Evolutionary conservation across 495 filamentous ascomycete species (phyloP), one percentile per base, ranked within the genome.

Genomic region (Wilcoxina mikolae): DNA sequence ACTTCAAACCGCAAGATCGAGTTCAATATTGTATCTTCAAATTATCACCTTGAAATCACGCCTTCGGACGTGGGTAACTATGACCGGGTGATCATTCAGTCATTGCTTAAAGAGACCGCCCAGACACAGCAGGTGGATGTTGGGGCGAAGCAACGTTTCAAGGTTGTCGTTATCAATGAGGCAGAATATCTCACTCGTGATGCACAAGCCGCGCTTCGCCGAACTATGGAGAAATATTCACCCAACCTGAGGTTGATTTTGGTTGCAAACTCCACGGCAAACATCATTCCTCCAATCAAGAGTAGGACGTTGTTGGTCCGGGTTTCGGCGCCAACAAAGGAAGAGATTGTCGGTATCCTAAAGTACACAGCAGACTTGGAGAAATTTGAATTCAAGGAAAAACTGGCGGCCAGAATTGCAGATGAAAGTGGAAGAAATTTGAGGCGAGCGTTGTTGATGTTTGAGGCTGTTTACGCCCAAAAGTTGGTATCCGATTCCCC

Each of bases 181-280:
- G 91, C 91, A n/a, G 93, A 98, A 61, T 84, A 94, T 61, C 72
- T 98, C 45, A 93, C 83, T 0, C 72, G 91, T 39, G 91, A 98
- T 76, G 91, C 91, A 4, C 91, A 98, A 70, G 93, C 93, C 0
- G 91, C 91, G 48, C 73, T 98, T 66, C 78, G 91, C 66, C 75
- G 91, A 53, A 98, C 91, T 0, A 98, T 98, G 91, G 91, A 98
- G 72, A 98, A 98, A 73, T 98, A 98, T 70, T 87, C 82, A 58
- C 90, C 91, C 20, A 98, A 96, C 68, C 59, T 98, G 58, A 74
- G 91, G 29, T 70, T 98, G 60, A 95, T 98, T 45, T 71, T 98
- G 43, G 71, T 96, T 44, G 93, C 90, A 41, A 95, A 96, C 63
- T 87, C 81, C 57, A 98, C 91, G 27, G 85, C 87, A 53, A 95